A percentile compares a stretch with the other conserved stretches of the same genome.
phyloP scores from a whole-genome alignment of 306 rosid species.

The Adenanthera pavonina region DNA sequence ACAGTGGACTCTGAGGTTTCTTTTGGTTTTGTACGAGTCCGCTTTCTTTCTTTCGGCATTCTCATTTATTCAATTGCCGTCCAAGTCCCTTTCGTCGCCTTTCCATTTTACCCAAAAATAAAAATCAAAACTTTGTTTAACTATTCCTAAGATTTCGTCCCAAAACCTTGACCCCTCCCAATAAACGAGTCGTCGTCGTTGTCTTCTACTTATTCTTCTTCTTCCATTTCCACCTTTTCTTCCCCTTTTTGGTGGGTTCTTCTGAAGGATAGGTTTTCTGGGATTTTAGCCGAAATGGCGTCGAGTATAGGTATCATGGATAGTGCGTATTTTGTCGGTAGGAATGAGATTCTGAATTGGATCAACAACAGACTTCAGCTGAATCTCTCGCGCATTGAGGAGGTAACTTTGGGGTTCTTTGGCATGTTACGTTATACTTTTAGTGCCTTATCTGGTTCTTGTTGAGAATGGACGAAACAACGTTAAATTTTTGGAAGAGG shows the following conservation, averaged over 20 bases:
- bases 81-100: slow-evolving; percentile 36
- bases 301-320: slow-evolving; percentile 95
- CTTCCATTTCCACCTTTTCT: background rate
- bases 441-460: slow-evolving; percentile 4
- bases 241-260: background rate
- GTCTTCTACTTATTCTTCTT: background rate
- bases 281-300: slow-evolving; percentile 63
- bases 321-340: slow-evolving; percentile 95
- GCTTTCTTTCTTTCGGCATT: slow-evolving; percentile 30
- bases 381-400: slow-evolving; percentile 94
- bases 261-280: background rate
- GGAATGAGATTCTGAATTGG: slow-evolving; percentile 96
- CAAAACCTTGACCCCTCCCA: slow-evolving; percentile 4
- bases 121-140: slow-evolving; percentile 18
- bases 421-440: background rate
- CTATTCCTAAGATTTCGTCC: slow-evolving; percentile 39
- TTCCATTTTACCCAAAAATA: slow-evolving; percentile 20
- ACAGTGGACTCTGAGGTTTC: background rate
- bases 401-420: slow-evolving; percentile 49
- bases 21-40: slow-evolving; percentile 7
- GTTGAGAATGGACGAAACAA: background rate
- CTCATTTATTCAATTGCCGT: slow-evolving; percentile 39
- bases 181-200: background rate
- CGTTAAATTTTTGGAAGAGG: background rate
- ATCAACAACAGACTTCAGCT: slow-evolving; percentile 94